Percentiles rank a stretch among this genome's conserved stretches.
Conservation (phyloP, 1,139 yeast genomes). For the Suhomyces chickasaworum region DNA sequence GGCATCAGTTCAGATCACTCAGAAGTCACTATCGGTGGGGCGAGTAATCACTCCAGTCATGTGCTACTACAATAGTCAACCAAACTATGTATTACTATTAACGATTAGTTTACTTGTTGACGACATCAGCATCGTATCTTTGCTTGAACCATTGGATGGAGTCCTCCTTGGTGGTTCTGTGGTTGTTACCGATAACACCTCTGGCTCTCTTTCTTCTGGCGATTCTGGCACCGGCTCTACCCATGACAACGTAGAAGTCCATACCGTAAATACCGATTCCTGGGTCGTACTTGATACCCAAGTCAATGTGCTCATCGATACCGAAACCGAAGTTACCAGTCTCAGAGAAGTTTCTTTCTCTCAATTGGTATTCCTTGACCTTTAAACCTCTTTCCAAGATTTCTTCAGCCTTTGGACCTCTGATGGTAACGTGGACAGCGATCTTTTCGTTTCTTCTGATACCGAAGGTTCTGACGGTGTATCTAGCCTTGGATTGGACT, state of each 20-base stretch:
- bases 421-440: constrained; percentile 98
- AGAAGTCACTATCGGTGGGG: no score
- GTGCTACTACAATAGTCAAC: constrained; percentile 1
- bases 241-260: constrained; percentile 99
- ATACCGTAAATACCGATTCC: constrained; percentile 99
- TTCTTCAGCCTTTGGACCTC: constrained; percentile 99
- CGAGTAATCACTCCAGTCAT: no score
- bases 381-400: constrained; percentile 99
- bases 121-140: constrained; percentile 98
- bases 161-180: constrained; percentile 92
- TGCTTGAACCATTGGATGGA: constrained; percentile 99
- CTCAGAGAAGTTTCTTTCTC: constrained; percentile 89
- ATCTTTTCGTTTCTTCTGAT: constrained; percentile 99
- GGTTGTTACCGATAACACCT: constrained; percentile 87
- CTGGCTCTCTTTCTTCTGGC: constrained; percentile 98
- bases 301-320: constrained; percentile 98
- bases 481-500: constrained; percentile 99
- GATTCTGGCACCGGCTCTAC: constrained; percentile 99
- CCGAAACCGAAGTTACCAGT: constrained; percentile 99
- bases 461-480: constrained; percentile 99
- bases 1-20: no score
- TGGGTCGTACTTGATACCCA: constrained; percentile 99
- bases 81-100: constrained; percentile 11
- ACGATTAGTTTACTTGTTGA: constrained; percentile 61
- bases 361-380: constrained; percentile 99